These are phyloP conservation scores for Tuber borchii DNA, from an alignment of 495 filamentous ascomycete genomes.

Conservation along the genomic window DNA sequence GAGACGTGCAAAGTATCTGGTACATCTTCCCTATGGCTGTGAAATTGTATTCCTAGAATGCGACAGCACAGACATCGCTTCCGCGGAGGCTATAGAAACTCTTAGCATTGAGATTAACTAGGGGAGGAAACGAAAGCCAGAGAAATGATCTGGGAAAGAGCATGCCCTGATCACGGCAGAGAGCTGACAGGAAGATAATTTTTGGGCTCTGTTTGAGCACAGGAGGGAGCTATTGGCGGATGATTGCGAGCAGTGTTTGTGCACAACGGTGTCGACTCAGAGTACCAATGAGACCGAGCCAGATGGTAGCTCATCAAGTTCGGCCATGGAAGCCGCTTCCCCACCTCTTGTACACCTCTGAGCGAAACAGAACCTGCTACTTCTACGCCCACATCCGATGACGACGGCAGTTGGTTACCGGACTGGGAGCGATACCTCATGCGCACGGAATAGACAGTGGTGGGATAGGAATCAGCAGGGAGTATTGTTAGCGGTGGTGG, in stretches of 20 bases:
- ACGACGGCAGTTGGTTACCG: background rate
- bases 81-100: constrained; percentile 61
- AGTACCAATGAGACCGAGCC: background rate
- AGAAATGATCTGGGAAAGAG: constrained; percentile 85
- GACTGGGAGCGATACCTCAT: background rate
- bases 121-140: constrained; percentile 67
- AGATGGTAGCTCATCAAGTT: background rate
- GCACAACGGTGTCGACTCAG: background rate
- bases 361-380: background rate
- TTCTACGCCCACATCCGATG: background rate
- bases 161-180: constrained; percentile 83
- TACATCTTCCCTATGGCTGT: constrained; percentile 85
- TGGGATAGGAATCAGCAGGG: background rate
- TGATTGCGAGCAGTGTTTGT: background rate
- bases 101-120: constrained; percentile 73
- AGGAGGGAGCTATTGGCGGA: background rate
- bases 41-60: constrained; percentile 92
- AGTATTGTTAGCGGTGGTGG: background rate
- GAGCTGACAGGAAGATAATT: constrained; percentile 35
- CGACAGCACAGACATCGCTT: constrained; percentile 89
- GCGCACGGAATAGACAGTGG: background rate
- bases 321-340: background rate
- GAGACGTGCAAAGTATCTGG: constrained; percentile 80
- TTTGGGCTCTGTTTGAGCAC: background rate
- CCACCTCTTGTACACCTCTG: background rate